These are phyloP conservation scores for Luvunga scandens DNA, from an alignment of 345 rosid species.

Conservation along the genomic window DNA sequence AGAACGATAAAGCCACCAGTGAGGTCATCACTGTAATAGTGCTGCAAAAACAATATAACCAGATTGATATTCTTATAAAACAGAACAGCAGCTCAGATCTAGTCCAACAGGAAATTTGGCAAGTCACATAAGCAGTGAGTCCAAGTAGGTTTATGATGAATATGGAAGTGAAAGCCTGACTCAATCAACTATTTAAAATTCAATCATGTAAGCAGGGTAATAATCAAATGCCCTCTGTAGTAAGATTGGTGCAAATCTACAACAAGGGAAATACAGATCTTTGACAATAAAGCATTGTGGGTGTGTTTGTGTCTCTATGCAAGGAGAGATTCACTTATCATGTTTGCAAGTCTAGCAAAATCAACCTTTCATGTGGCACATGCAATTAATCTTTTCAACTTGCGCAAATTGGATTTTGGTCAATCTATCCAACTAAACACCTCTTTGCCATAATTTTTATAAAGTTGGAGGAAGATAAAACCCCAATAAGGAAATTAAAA, in stretches of 20 bases:
- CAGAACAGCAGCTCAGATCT: not conserved
- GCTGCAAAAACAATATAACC: conserved; percentile 45
- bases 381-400: not conserved
- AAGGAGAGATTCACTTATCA: not conserved
- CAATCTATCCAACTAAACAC: not conserved
- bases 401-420: not conserved
- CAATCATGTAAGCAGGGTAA: not conserved
- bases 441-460: not conserved
- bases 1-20: conserved; percentile 91
- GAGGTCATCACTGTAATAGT: conserved; percentile 95
- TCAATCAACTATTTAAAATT: not conserved
- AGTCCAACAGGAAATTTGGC: not conserved
- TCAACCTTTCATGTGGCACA: not conserved
- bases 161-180: not conserved
- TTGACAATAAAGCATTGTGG: not conserved
- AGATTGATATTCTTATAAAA: not conserved
- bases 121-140: not conserved
- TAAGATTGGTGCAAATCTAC: not conserved
- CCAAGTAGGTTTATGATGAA: not conserved
- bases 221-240: not conserved
- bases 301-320: not conserved
- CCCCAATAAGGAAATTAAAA: not conserved
- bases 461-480: not conserved
- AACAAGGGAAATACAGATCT: not conserved
- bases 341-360: not conserved